Evolutionary conservation across 257 asterid genomes (phyloP).

Genomic region (Scutellaria barbata): DNA sequence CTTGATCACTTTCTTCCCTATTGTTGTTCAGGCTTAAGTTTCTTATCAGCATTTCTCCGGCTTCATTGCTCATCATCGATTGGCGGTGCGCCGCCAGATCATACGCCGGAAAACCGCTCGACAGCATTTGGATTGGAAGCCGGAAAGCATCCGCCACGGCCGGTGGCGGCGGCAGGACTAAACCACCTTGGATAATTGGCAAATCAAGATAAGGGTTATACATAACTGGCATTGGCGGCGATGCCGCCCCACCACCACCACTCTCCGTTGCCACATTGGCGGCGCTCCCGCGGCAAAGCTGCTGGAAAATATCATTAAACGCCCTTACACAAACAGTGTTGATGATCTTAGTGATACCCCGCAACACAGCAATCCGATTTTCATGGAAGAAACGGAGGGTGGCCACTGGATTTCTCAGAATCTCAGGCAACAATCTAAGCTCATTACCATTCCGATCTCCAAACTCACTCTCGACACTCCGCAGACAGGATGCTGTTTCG

Average conservation of each 20-base stretch:
- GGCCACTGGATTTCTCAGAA: slow-evolving; percentile 27
- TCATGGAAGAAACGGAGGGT: slow-evolving; percentile 44
- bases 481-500: slow-evolving; percentile 53
- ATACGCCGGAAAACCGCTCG: slow-evolving; percentile 20
- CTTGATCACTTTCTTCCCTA: slow-evolving; percentile 26
- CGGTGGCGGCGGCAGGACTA: not conserved
- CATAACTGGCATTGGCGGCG: not conserved
- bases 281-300: not conserved
- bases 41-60: slow-evolving; percentile 32
- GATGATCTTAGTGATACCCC: slow-evolving; percentile 34
- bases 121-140: slow-evolving; percentile 35
- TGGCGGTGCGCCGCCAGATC: slow-evolving; percentile 22
- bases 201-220: slow-evolving; percentile 25
- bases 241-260: slow-evolving; percentile 1
- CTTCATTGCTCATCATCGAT: slow-evolving; percentile 2
- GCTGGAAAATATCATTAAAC: slow-evolving; percentile 47
- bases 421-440: slow-evolving; percentile 35
- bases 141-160: too few relatives aligned
- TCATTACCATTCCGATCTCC: not conserved
- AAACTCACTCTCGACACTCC: slow-evolving; percentile 34
- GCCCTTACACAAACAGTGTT: slow-evolving; percentile 53
- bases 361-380: slow-evolving; percentile 41
- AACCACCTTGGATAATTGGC: slow-evolving; percentile 8
- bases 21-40: not conserved
- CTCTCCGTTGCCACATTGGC: slow-evolving; percentile 2